phyloP scores from a whole-genome alignment of 2,329 filamentous ascomycete species.

The Microdochium bolleyi region DNA sequence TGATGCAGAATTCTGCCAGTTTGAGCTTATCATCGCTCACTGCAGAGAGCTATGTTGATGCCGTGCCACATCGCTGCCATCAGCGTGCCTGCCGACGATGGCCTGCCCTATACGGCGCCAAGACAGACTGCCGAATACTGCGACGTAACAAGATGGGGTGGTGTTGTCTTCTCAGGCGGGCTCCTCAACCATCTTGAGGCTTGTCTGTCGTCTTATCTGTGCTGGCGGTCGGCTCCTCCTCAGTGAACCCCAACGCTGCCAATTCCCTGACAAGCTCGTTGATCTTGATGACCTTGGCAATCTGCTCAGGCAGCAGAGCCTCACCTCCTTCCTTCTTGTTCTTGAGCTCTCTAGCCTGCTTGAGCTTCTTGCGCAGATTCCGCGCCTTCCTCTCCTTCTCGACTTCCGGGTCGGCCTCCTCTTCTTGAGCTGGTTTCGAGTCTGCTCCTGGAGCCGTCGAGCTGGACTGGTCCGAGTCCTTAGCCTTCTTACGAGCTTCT shows the following conservation, averaged over 20 bases:
- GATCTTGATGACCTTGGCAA: conserved; percentile 96
- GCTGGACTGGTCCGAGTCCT: conserved; percentile 48
- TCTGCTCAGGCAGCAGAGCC: conserved; percentile 80
- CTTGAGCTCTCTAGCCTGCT: conserved; percentile 84
- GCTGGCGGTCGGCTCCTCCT: conserved; percentile 49
- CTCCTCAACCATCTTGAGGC: background rate
- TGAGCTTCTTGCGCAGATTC: conserved; percentile 87
- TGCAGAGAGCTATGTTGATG: too few relatives aligned
- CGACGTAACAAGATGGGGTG: too few relatives aligned
- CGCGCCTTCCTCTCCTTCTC: conserved; percentile 91
- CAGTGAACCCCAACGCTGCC: conserved; percentile 71
- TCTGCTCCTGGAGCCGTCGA: conserved; percentile 8
- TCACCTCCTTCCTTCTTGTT: conserved; percentile 86
- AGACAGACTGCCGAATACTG: too few relatives aligned
- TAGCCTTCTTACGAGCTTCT: conserved; percentile 48
- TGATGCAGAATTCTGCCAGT: too few relatives aligned
- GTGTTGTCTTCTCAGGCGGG: too few relatives aligned
- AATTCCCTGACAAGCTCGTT: conserved; percentile 87
- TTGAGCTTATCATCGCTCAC: too few relatives aligned
- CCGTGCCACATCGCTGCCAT: too few relatives aligned
- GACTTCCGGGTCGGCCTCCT: conserved; percentile 56
- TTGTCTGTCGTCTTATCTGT: background rate
- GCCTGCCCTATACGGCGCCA: too few relatives aligned
- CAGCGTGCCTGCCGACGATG: too few relatives aligned
- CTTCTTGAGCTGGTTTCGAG: conserved; percentile 14